Evolutionary conservation across 1,284 basidiomycete species (phyloP), one percentile per base, ranked within the genome.

Genomic region (Heterobasidion irregulare): DNA sequence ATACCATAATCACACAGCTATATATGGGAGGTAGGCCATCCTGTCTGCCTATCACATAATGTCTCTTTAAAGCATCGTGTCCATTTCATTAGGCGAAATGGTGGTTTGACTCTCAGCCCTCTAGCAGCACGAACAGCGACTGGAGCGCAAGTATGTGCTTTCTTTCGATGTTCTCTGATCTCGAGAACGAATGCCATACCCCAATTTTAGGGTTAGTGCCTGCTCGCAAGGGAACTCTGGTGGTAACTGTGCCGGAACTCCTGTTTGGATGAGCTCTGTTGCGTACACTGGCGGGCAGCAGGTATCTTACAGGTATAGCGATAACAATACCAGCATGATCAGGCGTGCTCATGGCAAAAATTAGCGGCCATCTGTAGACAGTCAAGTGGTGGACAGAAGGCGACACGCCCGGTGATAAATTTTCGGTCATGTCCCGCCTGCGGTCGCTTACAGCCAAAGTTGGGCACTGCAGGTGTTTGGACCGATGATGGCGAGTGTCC

Each of bases 321-420:
- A 18, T 18, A 18, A 2, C n/a, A 15, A 13, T 53, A 53, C 51
- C 16, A 1, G 15, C 38, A 41, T 15, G 8, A 8, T 41, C 16
- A 15, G 18, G 18, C 18, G 18, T 18, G 36, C 15, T 26, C 35
- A 32, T 19, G n/a, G 26, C 34, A 18, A 32, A n/a, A 36, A n/a
- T 46, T 57, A 70, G 68, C 56, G 75, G 74, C 18, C 67, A 78
- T 58, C 64, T 78, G 41, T 80, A 76, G 75, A 77, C 74, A 44
- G 76, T 76, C 13, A 68, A 74, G 57, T 78, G 79, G 79, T 84
- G 82, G 82, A 81, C 80, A 16, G 68, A 80, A 62, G 74, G 68
- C 48, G 81, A 83, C 60, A 75, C 68, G 47, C 82, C 81, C 12
- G 78, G 78, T 57, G 75, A 76, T 70, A 55, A 57, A 66, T 59